Evolutionary conservation across 106 monocot genomes (phyloP).

Genomic region (Dioscorea dumetorum): DNA sequence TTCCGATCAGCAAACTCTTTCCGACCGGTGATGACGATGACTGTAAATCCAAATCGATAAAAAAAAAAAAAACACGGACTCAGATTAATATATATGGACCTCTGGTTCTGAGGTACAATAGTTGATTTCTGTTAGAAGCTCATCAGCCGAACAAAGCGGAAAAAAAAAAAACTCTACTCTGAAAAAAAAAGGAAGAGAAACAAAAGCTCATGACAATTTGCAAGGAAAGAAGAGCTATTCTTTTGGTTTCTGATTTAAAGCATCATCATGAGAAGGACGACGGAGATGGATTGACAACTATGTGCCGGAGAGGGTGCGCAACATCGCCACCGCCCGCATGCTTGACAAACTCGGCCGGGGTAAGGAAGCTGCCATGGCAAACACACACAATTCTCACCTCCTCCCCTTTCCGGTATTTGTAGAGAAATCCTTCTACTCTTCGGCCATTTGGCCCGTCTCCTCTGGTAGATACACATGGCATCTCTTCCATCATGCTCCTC

Average conservation of each 20-base stretch:
- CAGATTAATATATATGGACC: too few relatives aligned
- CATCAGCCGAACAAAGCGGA: too few relatives aligned
- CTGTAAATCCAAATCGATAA: too few relatives aligned
- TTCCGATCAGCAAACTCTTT: too few relatives aligned
- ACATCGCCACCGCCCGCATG: conserved; percentile 63
- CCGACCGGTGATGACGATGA: too few relatives aligned
- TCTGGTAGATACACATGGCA: conserved; percentile 54
- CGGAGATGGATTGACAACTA: conserved; percentile 28
- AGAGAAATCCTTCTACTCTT: conserved; percentile 48
- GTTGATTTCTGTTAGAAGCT: too few relatives aligned
- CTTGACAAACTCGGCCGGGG: conserved; percentile 62
- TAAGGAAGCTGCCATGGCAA: conserved; percentile 60
- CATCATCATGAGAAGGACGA: conserved; percentile 11
- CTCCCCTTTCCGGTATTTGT: conserved; percentile 42
- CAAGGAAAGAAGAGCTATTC: neutral
- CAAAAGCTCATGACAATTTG: too few relatives aligned
- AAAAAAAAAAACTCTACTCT: too few relatives aligned
- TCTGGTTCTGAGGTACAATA: too few relatives aligned
- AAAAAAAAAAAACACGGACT: too few relatives aligned
- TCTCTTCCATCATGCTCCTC: conserved; percentile 35
- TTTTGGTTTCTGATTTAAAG: too few relatives aligned
- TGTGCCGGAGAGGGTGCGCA: conserved; percentile 35
- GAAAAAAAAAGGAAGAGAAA: too few relatives aligned
- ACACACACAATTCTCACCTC: conserved; percentile 66
- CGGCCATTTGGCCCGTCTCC: conserved; percentile 35